Percentiles rank a stretch among this genome's conserved stretches.
phyloP scores from a whole-genome alignment of 1,284 basidiomycete species.

The Leccinum discolor region DNA sequence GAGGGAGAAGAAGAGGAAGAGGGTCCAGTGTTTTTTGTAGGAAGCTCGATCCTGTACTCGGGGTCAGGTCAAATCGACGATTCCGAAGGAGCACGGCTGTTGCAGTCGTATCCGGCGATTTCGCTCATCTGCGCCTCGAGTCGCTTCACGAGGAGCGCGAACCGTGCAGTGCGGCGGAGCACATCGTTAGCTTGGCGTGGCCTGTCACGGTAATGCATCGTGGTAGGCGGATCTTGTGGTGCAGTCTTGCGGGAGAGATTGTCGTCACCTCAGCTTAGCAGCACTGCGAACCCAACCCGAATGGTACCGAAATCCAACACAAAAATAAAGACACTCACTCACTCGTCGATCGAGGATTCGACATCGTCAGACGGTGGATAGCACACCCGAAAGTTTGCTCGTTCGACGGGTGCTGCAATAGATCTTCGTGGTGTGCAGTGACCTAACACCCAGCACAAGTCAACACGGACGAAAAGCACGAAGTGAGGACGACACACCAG shows the following conservation, averaged over 20 bases:
- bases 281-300: not conserved
- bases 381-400: conserved; percentile 61
- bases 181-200: conserved; percentile 78
- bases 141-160: conserved; percentile 78
- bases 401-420: conserved; percentile 53
- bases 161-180: conserved; percentile 80
- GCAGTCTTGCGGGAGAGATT: conserved; percentile 52
- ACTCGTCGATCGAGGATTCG: conserved; percentile 74
- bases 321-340: conserved; percentile 13
- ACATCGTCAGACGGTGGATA: conserved; percentile 66
- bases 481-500: conserved; percentile 42
- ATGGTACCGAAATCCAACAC: not conserved
- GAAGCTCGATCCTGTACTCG: conserved; percentile 63
- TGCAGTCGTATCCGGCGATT: conserved; percentile 41
- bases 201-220: conserved; percentile 55
- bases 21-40: conserved; percentile 82
- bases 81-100: not conserved
- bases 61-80: conserved; percentile 1
- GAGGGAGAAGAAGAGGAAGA: no score
- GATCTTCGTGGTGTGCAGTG: conserved; percentile 70
- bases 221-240: conserved; percentile 85
- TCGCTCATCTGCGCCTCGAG: conserved; percentile 81
- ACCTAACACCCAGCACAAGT: conserved; percentile 41
- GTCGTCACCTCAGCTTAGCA: not conserved
- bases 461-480: not conserved